These are phyloP conservation scores for Aspergillus nanangensis DNA, from an alignment of 495 filamentous ascomycete species.

Conservation along the genomic window DNA sequence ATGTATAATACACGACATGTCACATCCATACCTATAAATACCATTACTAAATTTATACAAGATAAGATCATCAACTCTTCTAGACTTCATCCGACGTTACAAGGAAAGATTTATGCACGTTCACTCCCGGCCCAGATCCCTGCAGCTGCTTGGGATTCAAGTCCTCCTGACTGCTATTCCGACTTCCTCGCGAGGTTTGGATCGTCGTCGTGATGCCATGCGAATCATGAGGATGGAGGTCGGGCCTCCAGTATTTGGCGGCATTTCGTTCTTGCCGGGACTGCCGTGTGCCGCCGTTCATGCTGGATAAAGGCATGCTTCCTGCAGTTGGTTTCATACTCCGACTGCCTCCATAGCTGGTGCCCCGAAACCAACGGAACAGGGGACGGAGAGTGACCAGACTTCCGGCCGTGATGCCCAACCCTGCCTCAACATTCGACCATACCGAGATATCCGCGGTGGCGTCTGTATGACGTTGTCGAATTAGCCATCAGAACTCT, in stretches of 20 bases:
- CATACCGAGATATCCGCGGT: slow-evolving; percentile 42
- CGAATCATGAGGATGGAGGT: slow-evolving; percentile 22
- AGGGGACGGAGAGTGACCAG: slow-evolving; percentile 45
- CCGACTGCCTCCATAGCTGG: slow-evolving; percentile 21
- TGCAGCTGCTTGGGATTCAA: slow-evolving; percentile 32
- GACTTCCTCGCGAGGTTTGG: slow-evolving; percentile 24
- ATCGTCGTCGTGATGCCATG: slow-evolving; percentile 29
- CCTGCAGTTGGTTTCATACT: slow-evolving; percentile 22
- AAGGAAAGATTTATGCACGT: slow-evolving; percentile 37
- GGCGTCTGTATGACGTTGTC: slow-evolving; percentile 23
- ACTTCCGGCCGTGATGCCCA: slow-evolving; percentile 43
- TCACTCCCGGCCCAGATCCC: slow-evolving; percentile 26
- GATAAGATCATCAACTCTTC: neutral
- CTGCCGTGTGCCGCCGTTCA: slow-evolving; percentile 19
- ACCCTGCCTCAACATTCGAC: slow-evolving; percentile 42
- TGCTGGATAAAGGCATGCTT: slow-evolving; percentile 31
- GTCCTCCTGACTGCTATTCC: slow-evolving; percentile 34
- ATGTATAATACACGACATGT: no score
- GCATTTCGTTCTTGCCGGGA: slow-evolving; percentile 14
- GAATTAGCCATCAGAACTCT: no score
- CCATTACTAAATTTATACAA: neutral
- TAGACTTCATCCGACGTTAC: slow-evolving; percentile 27
- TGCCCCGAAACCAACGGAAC: slow-evolving; percentile 40
- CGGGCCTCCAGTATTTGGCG: slow-evolving; percentile 31
- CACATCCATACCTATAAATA: neutral